These are phyloP conservation scores for Ehretia macrophylla DNA, from an alignment of 257 asterid genomes.

Conservation along the genomic window DNA sequence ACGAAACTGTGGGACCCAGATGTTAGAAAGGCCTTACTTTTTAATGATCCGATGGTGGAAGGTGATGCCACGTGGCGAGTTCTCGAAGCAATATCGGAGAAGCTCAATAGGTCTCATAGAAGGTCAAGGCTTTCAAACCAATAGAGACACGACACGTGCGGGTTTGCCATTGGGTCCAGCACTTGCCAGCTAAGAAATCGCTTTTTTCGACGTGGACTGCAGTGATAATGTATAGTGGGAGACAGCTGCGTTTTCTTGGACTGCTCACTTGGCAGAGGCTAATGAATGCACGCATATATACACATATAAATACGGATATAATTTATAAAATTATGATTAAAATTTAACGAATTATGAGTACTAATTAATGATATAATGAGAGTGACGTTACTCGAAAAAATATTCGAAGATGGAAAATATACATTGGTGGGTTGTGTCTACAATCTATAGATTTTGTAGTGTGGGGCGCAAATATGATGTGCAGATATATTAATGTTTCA, in stretches of 20 bases:
- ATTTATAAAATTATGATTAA: no score
- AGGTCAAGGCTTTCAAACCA: slow-evolving; percentile 39
- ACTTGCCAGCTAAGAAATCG: slow-evolving; percentile 15
- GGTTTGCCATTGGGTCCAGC: not conserved
- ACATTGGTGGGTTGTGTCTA: no score
- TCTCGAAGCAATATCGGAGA: slow-evolving; percentile 31
- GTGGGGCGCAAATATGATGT: not conserved
- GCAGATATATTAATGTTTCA: slow-evolving; percentile 1
- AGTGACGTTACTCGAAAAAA: no score
- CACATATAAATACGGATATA: not conserved
- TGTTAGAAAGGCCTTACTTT: slow-evolving; percentile 51
- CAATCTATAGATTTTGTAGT: not conserved
- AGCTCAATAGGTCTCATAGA: slow-evolving; percentile 40
- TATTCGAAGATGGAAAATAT: no score
- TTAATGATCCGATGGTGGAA: slow-evolving; percentile 34
- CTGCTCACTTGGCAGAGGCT: slow-evolving; percentile 1
- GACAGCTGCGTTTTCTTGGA: slow-evolving; percentile 54
- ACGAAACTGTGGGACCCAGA: slow-evolving; percentile 52
- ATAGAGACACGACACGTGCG: slow-evolving; percentile 19
- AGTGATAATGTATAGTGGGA: slow-evolving; percentile 13
- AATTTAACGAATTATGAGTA: no score
- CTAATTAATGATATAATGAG: no score
- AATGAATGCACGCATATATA: not conserved
- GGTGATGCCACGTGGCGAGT: slow-evolving; percentile 97
- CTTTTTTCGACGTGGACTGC: slow-evolving; percentile 13